phyloP scores from a whole-genome alignment of 164 flowering plant genomes.

The Magnolia changhungtana region DNA sequence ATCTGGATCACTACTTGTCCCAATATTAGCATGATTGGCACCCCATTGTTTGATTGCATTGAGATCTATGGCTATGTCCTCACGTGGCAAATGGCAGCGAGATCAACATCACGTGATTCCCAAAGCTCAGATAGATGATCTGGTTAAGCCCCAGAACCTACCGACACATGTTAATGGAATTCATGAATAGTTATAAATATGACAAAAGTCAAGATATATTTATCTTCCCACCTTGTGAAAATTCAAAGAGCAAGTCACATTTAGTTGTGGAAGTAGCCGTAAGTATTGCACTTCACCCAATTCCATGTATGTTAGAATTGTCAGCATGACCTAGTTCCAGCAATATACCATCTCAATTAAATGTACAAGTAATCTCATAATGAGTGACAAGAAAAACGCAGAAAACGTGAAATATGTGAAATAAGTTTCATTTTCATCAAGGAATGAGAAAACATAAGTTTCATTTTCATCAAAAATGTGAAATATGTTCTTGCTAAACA shows the following conservation, averaged over 20 bases:
- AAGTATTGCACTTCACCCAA: slow-evolving; percentile 74
- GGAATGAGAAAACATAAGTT: neutral
- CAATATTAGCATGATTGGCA: neutral
- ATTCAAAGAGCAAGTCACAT: slow-evolving; percentile 70
- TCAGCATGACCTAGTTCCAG: slow-evolving; percentile 69
- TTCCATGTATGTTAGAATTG: slow-evolving; percentile 78
- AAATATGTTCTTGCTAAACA: neutral
- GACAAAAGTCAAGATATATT: neutral
- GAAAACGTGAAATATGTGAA: too few relatives aligned
- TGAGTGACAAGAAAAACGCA: too few relatives aligned
- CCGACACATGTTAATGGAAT: neutral
- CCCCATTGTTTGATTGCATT: neutral
- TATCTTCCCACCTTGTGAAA: slow-evolving; percentile 63
- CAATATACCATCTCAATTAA: slow-evolving; percentile 3
- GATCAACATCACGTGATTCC: slow-evolving; percentile 6
- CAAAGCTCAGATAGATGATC: neutral
- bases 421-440: neutral
- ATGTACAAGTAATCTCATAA: too few relatives aligned
- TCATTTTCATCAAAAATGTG: neutral
- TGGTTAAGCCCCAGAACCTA: slow-evolving; percentile 1
- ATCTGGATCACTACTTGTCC: neutral
- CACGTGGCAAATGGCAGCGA: neutral
- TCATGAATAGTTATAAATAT: neutral
- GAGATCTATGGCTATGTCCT: neutral
- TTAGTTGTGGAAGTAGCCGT: slow-evolving; percentile 65